Evolutionary conservation across 2,329 filamentous ascomycete species (phyloP).

Genomic region (Aspergillus glaucus): DNA sequence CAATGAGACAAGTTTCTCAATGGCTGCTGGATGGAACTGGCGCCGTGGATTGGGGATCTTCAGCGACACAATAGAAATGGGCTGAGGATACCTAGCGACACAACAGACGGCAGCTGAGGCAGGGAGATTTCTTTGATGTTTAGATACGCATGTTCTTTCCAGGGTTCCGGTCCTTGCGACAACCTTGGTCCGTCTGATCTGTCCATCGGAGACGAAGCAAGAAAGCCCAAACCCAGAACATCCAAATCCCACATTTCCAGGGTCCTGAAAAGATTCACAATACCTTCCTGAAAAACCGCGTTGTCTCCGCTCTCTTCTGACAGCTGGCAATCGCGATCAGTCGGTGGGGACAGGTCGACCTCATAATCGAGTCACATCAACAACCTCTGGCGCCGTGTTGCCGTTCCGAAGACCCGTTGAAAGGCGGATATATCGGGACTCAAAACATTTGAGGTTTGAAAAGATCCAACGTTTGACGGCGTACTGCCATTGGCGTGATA

Average conservation of each 20-base stretch:
- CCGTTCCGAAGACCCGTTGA: neutral
- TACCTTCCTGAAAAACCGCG: neutral
- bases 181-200: too few species aligned
- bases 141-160: too few species aligned
- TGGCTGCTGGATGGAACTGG: neutral
- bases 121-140: too few species aligned
- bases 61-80: neutral
- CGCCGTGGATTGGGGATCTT: neutral
- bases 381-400: neutral
- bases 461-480: conserved; percentile 1
- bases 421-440: neutral
- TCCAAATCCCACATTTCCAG: neutral
- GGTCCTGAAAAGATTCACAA: neutral
- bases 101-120: too few species aligned
- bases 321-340: neutral
- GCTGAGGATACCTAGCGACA: too few species aligned
- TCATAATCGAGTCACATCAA: neutral
- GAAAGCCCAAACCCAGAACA: neutral
- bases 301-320: conserved; percentile 1
- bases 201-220: neutral
- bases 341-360: conserved; percentile 2
- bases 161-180: too few species aligned
- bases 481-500: conserved; percentile 1
- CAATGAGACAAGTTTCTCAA: neutral
- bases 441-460: neutral